phyloP scores from a whole-genome alignment of 2,329 filamentous ascomycete species.

The Calonectria henricotiae region DNA sequence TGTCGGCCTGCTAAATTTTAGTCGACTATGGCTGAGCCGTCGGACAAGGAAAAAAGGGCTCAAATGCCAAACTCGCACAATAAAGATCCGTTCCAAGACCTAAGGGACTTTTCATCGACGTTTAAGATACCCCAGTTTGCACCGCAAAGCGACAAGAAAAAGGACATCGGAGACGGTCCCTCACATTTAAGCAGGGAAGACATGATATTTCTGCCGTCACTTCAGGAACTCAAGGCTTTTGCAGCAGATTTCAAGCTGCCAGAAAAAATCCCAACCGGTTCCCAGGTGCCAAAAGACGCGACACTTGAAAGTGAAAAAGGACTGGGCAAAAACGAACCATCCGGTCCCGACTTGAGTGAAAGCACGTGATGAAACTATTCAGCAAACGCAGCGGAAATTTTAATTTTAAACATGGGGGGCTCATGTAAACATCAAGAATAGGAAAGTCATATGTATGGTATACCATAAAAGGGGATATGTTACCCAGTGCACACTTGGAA shows the following conservation, averaged over 20 bases:
- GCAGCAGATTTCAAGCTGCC: conserved; percentile 2
- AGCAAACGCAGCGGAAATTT: too few species aligned
- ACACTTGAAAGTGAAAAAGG: background rate
- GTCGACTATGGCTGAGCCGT: background rate
- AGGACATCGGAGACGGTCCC: background rate
- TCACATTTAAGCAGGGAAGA: background rate
- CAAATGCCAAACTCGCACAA: background rate
- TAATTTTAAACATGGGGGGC: too few species aligned
- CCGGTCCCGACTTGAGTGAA: background rate
- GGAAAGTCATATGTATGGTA: too few species aligned
- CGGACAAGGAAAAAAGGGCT: background rate
- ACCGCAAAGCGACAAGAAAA: background rate
- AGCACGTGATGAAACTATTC: background rate
- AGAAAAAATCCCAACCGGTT: background rate
- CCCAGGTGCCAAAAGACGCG: background rate
- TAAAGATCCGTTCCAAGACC: background rate
- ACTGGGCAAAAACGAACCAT: background rate
- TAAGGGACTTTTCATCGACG: background rate
- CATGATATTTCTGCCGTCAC: background rate
- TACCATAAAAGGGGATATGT: too few species aligned
- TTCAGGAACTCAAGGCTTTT: background rate
- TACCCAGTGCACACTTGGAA: too few species aligned
- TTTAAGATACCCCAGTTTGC: background rate
- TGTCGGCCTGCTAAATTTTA: background rate
- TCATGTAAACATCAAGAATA: too few species aligned